Percentiles rank a stretch among this genome's conserved stretches.
Evolutionary conservation across 306 rosid species (phyloP).

Genomic region (Cucurbita pepo): DNA sequence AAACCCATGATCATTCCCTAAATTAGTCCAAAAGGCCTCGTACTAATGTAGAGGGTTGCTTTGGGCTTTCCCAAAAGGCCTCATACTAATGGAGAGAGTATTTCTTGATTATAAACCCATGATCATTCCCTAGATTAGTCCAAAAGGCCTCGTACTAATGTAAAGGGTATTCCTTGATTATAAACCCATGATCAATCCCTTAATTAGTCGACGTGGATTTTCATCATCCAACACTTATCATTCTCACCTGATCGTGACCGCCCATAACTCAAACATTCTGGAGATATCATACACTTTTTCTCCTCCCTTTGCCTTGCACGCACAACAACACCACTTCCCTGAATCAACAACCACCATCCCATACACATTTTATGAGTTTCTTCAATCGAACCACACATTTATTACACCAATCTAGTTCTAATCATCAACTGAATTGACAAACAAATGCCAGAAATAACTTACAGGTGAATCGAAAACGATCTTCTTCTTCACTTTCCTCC

Average conservation of each 20-base stretch:
- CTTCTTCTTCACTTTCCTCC: constrained; percentile 9
- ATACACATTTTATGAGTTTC: neutral
- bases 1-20: too few species aligned
- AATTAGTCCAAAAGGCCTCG: too few species aligned
- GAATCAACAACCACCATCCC: neutral
- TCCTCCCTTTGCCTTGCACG: neutral
- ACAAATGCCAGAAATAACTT: constrained; percentile 5
- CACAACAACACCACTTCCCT: constrained; percentile 9
- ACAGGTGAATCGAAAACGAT: constrained; percentile 5
- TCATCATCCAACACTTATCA: too few species aligned
- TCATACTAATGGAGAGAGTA: too few species aligned
- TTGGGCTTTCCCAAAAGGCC: too few species aligned
- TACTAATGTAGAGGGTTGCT: too few species aligned
- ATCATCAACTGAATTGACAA: neutral
- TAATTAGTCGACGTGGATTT: too few species aligned
- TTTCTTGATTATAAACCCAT: too few species aligned
- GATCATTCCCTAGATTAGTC: too few species aligned
- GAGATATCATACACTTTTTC: constrained; percentile 15
- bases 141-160: too few species aligned
- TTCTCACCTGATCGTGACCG: constrained; percentile 58
- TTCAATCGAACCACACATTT: neutral
- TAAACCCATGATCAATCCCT: too few species aligned
- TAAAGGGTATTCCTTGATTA: too few species aligned
- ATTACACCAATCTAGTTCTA: neutral
- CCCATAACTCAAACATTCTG: constrained; percentile 21